phyloP scores from a whole-genome alignment of 1,139 yeast genomes.

The Hyphopichia wangnamkhiaoensis region DNA sequence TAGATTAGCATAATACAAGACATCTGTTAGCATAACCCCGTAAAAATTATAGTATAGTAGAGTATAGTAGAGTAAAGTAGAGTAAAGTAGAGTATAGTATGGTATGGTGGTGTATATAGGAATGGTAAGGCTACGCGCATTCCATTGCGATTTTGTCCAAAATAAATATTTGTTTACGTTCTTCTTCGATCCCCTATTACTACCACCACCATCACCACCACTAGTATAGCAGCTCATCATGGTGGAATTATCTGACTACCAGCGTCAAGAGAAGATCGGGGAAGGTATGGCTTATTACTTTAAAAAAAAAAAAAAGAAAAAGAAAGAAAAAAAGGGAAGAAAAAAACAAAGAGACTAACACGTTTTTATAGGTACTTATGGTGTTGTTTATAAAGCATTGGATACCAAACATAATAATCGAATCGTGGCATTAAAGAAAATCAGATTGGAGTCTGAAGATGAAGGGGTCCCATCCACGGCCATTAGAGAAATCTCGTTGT shows the following conservation, averaged over 20 bases:
- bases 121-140: too few relatives aligned
- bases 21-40: background rate
- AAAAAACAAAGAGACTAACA: background rate
- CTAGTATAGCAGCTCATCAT: slow-evolving; percentile 28
- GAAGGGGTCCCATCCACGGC: slow-evolving; percentile 99
- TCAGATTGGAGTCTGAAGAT: slow-evolving; percentile 93
- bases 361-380: slow-evolving; percentile 68
- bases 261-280: slow-evolving; percentile 93
- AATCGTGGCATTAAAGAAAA: slow-evolving; percentile 91
- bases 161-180: too few relatives aligned
- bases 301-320: background rate
- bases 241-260: slow-evolving; percentile 89
- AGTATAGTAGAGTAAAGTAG: too few relatives aligned
- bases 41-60: too few relatives aligned
- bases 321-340: background rate
- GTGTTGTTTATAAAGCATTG: slow-evolving; percentile 95
- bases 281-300: slow-evolving; percentile 54
- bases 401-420: slow-evolving; percentile 88
- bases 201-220: too few relatives aligned
- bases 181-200: too few relatives aligned
- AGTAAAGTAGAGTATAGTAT: too few relatives aligned
- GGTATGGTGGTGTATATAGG: too few relatives aligned
- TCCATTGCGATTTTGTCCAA: too few relatives aligned
- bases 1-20: background rate
- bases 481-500: slow-evolving; percentile 88